Evolutionary conservation across 148 eudicot species (phyloP).

Genomic region (Amaranthus hypochondriacus): DNA sequence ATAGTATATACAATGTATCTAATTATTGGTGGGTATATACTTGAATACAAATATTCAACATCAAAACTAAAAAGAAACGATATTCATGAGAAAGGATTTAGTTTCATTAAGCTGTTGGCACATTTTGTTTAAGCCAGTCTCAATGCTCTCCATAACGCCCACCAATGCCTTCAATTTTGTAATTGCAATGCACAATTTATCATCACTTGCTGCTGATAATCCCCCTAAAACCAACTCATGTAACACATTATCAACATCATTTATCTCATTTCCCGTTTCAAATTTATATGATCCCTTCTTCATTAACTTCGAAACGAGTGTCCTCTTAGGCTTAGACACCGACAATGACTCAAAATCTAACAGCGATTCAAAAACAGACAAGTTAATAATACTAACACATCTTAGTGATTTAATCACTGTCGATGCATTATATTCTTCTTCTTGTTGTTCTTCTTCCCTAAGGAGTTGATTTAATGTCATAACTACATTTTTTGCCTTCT

Average conservation of each 20-base stretch:
- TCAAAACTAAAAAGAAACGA: slow-evolving; percentile 19
- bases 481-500: slow-evolving; percentile 21
- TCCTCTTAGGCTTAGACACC: slow-evolving; percentile 30
- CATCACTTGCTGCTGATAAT: not conserved
- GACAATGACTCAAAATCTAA: slow-evolving; percentile 31
- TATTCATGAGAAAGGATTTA: slow-evolving; percentile 25
- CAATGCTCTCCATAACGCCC: slow-evolving; percentile 25
- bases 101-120: slow-evolving; percentile 26
- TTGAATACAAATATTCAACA: no score
- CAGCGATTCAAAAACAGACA: slow-evolving; percentile 28
- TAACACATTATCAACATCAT: slow-evolving; percentile 25
- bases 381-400: slow-evolving; percentile 30
- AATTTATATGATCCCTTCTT: slow-evolving; percentile 7
- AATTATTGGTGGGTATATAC: no score
- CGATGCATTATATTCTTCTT: slow-evolving; percentile 18
- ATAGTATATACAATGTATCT: no score
- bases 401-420: slow-evolving; percentile 32
- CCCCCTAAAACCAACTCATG: slow-evolving; percentile 7
- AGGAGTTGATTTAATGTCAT: slow-evolving; percentile 21
- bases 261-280: slow-evolving; percentile 22
- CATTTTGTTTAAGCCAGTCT: slow-evolving; percentile 26
- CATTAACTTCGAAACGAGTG: slow-evolving; percentile 32
- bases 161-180: slow-evolving; percentile 23
- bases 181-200: slow-evolving; percentile 13
- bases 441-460: slow-evolving; percentile 16